These are phyloP conservation scores for Nitzschia inconspicua DNA, from an alignment of 108 stramenopile species.

Conservation along the genomic window DNA sequence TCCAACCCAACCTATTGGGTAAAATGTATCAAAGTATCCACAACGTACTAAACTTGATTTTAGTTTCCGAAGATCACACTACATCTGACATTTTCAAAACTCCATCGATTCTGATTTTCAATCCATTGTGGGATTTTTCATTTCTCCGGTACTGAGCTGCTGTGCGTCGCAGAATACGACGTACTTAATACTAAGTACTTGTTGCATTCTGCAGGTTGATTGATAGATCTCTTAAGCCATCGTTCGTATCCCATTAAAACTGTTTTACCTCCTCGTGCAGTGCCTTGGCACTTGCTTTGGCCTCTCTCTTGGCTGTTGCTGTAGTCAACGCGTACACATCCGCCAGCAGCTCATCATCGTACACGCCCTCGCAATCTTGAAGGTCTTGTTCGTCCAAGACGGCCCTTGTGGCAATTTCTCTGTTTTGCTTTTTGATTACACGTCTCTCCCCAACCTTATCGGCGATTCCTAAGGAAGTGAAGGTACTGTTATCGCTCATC, in stretches of 20 bases:
- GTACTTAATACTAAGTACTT: too few species aligned
- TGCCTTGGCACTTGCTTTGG: slow-evolving; percentile 10
- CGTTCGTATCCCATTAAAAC: not conserved
- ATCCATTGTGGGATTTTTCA: too few species aligned
- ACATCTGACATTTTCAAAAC: too few species aligned
- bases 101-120: too few species aligned
- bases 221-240: too few species aligned
- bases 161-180: too few species aligned
- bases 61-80: too few species aligned
- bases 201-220: too few species aligned
- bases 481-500: slow-evolving; percentile 23
- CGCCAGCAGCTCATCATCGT: slow-evolving; percentile 27
- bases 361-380: slow-evolving; percentile 23
- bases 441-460: slow-evolving; percentile 32
- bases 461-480: slow-evolving; percentile 23
- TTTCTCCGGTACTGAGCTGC: too few species aligned
- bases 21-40: too few species aligned
- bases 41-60: too few species aligned
- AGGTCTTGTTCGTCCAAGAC: slow-evolving; percentile 38
- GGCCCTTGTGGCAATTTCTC: slow-evolving; percentile 5
- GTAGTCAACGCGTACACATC: slow-evolving; percentile 24
- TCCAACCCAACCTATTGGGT: too few species aligned
- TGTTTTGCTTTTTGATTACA: slow-evolving; percentile 11
- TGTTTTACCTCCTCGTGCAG: slow-evolving; percentile 12
- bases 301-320: slow-evolving; percentile 12